Evolutionary conservation across 768 basidiomycete genomes (phyloP).

Genomic region (Lentinula aciculospora): DNA sequence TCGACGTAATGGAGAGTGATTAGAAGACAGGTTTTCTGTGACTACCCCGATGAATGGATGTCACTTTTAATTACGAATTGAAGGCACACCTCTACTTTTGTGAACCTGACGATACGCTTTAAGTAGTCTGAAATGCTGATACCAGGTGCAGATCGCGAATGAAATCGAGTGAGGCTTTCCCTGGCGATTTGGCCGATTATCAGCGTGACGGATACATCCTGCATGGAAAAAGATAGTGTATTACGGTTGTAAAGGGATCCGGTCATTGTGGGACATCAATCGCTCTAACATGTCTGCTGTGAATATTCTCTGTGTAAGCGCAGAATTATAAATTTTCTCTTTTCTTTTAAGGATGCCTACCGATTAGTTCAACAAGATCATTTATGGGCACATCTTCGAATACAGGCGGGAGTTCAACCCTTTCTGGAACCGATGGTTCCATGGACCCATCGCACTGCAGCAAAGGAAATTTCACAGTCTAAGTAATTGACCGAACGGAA

Average conservation of each 20-base stretch:
- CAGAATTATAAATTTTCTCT: constrained; percentile 11
- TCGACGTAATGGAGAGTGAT: constrained; percentile 89
- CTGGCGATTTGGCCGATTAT: constrained; percentile 32
- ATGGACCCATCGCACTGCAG: constrained; percentile 72
- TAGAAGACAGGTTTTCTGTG: constrained; percentile 72
- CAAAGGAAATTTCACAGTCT: background rate
- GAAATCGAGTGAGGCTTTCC: constrained; percentile 91
- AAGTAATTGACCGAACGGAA: constrained; percentile 18
- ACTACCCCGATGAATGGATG: background rate
- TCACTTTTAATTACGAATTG: background rate
- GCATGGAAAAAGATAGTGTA: constrained; percentile 22
- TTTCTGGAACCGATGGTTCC: constrained; percentile 62
- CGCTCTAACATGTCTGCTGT: constrained; percentile 95
- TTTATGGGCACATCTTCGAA: constrained; percentile 86
- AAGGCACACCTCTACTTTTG: constrained; percentile 83
- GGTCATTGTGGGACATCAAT: constrained; percentile 93
- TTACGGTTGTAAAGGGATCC: constrained; percentile 84
- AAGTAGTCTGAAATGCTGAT: constrained; percentile 93
- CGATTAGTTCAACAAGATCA: constrained; percentile 82
- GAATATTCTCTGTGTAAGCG: constrained; percentile 8
- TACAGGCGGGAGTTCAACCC: constrained; percentile 73
- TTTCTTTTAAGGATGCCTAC: constrained; percentile 42
- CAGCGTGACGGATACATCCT: background rate
- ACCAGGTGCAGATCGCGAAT: constrained; percentile 84
- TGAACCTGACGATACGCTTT: constrained; percentile 88